Percentiles rank a stretch among this genome's conserved stretches.
These are phyloP conservation scores for Closterium sp. DNA, from an alignment of 139 green algal genomes.

Conservation along the genomic window DNA sequence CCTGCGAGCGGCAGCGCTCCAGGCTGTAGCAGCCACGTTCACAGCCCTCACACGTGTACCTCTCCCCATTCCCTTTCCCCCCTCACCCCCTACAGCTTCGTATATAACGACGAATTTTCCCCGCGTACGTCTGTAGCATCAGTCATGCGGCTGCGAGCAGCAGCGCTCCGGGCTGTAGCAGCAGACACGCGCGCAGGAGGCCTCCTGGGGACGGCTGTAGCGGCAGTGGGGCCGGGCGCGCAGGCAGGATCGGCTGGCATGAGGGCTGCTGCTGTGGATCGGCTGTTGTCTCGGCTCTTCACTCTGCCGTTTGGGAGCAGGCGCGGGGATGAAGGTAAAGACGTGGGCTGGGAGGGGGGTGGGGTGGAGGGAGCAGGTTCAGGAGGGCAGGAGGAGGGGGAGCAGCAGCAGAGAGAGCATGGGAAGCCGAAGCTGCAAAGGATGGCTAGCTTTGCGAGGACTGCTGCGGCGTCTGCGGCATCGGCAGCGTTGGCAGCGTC, in stretches of 20 bases:
- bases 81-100: conserved; percentile 17
- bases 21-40: conserved; percentile 28
- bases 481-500: no score
- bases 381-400: not conserved
- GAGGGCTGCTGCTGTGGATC: not conserved
- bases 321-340: not conserved
- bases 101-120: conserved; percentile 45
- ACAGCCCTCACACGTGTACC: no score
- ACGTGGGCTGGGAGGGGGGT: not conserved
- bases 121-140: conserved; percentile 33
- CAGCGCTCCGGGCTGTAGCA: conserved; percentile 30
- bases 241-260: not conserved
- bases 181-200: not conserved
- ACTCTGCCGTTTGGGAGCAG: not conserved
- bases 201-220: not conserved
- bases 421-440: not conserved
- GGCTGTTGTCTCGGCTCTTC: not conserved
- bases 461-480: not conserved
- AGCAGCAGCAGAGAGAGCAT: not conserved
- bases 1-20: conserved; percentile 32
- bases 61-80: not conserved
- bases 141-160: conserved; percentile 36
- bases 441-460: not conserved
- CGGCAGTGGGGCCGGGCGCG: not conserved
- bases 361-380: not conserved